Conservation (phyloP, 148 eudicot species). For the Rhododendron vialii region DNA sequence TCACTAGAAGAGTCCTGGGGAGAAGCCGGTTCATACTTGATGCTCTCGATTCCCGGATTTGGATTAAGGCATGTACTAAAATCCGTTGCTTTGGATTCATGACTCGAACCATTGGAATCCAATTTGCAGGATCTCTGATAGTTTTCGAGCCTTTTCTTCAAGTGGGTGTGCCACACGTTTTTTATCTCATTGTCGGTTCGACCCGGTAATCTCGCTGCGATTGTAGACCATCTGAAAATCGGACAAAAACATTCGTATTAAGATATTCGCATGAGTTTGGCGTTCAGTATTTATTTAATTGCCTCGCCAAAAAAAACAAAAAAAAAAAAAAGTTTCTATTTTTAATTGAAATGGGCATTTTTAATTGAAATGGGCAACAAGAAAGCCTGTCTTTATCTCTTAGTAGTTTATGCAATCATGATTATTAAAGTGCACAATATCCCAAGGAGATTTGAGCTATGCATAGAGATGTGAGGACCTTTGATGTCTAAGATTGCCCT, state of each 20-base stretch:
- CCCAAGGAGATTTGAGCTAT: slow-evolving; percentile 1
- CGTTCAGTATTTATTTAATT: not conserved
- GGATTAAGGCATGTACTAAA: not conserved
- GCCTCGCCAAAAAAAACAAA: too few relatives aligned
- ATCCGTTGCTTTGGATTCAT: not conserved
- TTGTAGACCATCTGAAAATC: slow-evolving; percentile 63
- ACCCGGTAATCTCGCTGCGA: slow-evolving; percentile 73
- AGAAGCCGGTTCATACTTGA: slow-evolving; percentile 3
- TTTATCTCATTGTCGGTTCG: slow-evolving; percentile 79
- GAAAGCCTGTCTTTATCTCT: not conserved
- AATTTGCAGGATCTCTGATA: slow-evolving; percentile 12
- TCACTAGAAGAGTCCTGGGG: slow-evolving; percentile 39
- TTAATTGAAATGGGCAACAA: not conserved
- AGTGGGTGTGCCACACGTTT: slow-evolving; percentile 80
- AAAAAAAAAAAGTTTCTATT: too few relatives aligned
- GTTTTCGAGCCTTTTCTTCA: slow-evolving; percentile 56
- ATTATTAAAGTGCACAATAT: not conserved
- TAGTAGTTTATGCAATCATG: not conserved
- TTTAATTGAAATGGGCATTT: not conserved
- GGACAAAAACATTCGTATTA: not conserved
- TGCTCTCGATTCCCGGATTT: not conserved
- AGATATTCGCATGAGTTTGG: slow-evolving; percentile 1
- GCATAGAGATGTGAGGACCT: not conserved
- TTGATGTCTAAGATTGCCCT: not conserved
- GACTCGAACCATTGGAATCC: slow-evolving; percentile 6